Base-by-base conservation (phyloP, 768 basidiomycete genomes). In the Phaeolepiota aurea region DNA sequence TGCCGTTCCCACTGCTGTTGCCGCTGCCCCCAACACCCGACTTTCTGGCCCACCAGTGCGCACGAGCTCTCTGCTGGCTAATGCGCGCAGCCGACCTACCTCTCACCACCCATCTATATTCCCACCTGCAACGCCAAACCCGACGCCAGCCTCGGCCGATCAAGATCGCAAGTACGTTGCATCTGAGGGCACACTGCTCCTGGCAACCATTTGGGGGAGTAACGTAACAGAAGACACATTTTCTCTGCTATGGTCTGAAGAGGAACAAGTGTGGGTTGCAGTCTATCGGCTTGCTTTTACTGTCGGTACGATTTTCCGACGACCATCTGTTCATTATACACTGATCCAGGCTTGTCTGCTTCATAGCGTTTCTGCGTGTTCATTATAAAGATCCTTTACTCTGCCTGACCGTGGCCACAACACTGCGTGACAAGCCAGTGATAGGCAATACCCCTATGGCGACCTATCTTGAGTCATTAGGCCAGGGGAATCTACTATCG, bases 41-140 rank as follows among this genome's bases (percentile, higher is more conserved):
- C 48, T 69, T 33, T 54, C 73, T 9, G 65, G 67, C 4, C 76
- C 79, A 39, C 77, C 81, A 14, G 72, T 79, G 9, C 68, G 18
- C 9, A 14, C 73, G 2, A 65, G 68, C n/a, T 71, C 74, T 14
- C 56, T 74, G 15, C 52, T 56, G 22, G 40, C 48, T 38, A 60
- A 63, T 39, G 54, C 49, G 20, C 65, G 60, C 33, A 53, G 62
- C 3, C 59, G 64, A 36, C 54, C 59, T 18, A 64, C 62, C 31
- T 53, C 63, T 14, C 67, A 48, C 14, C 74, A 76, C 45, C 80
- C 83, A 1, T 79, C 82, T 2, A 82, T 88, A 51, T 74, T 84
- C 47, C 88, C 87, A 20, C 89, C 89, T 1, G 67, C 66, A 38
- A 96, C 91, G 0, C 92, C 91, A 0, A 81, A 84, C 54, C 91